Evolutionary conservation across 441 rosid genomes (phyloP).

Genomic region (Dalechampia spathulata): DNA sequence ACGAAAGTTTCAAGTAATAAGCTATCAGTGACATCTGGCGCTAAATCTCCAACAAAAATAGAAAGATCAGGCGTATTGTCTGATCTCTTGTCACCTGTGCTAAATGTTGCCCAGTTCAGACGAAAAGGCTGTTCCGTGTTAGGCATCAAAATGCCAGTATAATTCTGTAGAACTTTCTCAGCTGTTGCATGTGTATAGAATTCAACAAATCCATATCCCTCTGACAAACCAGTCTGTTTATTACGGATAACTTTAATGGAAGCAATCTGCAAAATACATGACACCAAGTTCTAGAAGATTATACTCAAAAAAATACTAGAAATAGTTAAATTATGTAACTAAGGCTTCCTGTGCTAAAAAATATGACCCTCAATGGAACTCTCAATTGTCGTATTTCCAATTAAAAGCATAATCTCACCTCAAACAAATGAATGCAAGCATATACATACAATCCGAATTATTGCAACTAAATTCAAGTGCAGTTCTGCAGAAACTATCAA

Average conservation of each 20-base stretch:
- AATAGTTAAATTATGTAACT: no score
- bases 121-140: constrained; percentile 77
- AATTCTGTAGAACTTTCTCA: constrained; percentile 70
- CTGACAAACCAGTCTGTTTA: constrained; percentile 73
- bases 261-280: constrained; percentile 39
- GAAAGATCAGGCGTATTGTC: constrained; percentile 78
- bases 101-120: constrained; percentile 94
- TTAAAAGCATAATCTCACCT: no score
- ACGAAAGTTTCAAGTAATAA: constrained; percentile 66
- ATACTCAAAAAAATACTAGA: no score
- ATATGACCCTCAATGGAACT: no score
- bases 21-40: constrained; percentile 82
- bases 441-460: no score
- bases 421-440: no score
- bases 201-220: constrained; percentile 94
- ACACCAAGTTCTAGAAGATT: no score
- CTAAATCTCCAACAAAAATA: constrained; percentile 95
- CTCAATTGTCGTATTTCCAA: no score
- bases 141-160: constrained; percentile 55
- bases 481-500: no score
- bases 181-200: constrained; percentile 68
- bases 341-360: no score
- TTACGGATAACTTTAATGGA: constrained; percentile 87
- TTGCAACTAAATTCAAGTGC: no score
- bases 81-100: constrained; percentile 72